A percentile compares a stretch with the other conserved stretches of the same genome.
phyloP scores from a whole-genome alignment of 768 basidiomycete genomes.

The Mycena venus region DNA sequence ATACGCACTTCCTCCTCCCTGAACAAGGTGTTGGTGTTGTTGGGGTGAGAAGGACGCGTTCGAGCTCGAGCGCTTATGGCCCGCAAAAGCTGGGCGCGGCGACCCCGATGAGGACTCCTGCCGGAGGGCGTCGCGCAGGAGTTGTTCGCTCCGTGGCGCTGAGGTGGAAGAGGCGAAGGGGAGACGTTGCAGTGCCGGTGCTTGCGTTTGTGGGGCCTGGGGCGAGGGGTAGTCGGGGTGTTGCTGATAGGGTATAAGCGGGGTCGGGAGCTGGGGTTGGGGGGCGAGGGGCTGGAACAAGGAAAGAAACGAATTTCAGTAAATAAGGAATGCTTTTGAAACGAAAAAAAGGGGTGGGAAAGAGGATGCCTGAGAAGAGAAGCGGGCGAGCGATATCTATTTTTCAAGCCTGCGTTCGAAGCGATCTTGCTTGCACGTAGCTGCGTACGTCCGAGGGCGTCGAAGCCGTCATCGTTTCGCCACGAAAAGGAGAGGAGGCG shows the following conservation, averaged over 20 bases:
- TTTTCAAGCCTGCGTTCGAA: too few relatives aligned
- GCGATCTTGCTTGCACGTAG: too few relatives aligned
- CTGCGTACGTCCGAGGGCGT: too few relatives aligned
- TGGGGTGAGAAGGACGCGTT: too few relatives aligned
- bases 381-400: too few relatives aligned
- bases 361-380: too few relatives aligned
- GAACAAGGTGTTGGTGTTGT: neutral
- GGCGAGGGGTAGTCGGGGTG: neutral
- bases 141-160: conserved; percentile 34
- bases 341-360: too few relatives aligned
- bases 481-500: too few relatives aligned
- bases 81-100: neutral
- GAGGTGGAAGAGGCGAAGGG: neutral
- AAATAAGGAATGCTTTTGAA: too few relatives aligned
- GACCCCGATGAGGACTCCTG: neutral
- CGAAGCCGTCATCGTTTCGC: too few relatives aligned
- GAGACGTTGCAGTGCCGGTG: conserved; percentile 37
- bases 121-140: conserved; percentile 26
- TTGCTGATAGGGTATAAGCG: neutral
- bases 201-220: conserved; percentile 13
- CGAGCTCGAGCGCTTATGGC: neutral
- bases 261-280: neutral
- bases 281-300: neutral
- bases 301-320: too few relatives aligned
- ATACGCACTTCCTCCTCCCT: neutral